A percentile compares a stretch with the other conserved stretches of the same genome.
phyloP scores from a whole-genome alignment of 2,329 filamentous ascomycete genomes.

The Chaetothyriales sp. region DNA sequence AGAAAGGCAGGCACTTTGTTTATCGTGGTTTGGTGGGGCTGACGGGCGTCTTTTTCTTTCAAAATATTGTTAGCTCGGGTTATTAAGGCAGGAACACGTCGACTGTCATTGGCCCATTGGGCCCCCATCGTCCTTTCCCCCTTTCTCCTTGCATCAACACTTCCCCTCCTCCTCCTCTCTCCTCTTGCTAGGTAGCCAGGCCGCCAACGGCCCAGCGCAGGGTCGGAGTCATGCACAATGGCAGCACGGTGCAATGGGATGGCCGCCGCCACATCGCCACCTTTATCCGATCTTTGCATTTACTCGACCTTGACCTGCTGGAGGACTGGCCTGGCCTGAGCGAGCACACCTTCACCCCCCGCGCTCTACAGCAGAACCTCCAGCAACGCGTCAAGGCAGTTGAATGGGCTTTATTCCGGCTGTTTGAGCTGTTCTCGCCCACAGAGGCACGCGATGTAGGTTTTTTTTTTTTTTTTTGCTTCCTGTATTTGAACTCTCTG shows the following conservation, averaged over 20 bases:
- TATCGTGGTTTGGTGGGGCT: neutral
- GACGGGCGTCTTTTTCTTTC: too few species aligned
- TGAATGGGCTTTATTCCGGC: slow-evolving; percentile 81
- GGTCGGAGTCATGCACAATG: neutral
- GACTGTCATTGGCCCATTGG: slow-evolving; percentile 3
- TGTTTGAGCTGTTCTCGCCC: slow-evolving; percentile 72
- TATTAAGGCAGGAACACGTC: slow-evolving; percentile 1
- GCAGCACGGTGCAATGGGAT: slow-evolving; percentile 18
- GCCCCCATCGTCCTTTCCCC: neutral
- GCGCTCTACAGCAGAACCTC: slow-evolving; percentile 53
- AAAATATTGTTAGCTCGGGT: neutral
- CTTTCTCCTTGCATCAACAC: too few species aligned
- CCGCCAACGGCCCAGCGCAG: too few species aligned
- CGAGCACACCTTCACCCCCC: slow-evolving; percentile 51
- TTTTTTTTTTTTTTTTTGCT: neutral
- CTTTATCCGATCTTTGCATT: slow-evolving; percentile 69
- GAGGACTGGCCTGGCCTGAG: slow-evolving; percentile 70
- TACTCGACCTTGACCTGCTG: slow-evolving; percentile 62
- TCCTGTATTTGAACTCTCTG: slow-evolving; percentile 2
- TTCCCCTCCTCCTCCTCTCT: too few species aligned
- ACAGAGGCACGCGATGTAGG: slow-evolving; percentile 56
- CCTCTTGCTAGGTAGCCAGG: too few species aligned
- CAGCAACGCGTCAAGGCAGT: slow-evolving; percentile 68
- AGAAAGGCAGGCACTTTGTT: neutral
- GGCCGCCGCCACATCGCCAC: slow-evolving; percentile 42